Evolutionary conservation across 306 rosid species (phyloP), one percentile per base, ranked within the genome.

Genomic region (Oxytropis ochrocephala): DNA sequence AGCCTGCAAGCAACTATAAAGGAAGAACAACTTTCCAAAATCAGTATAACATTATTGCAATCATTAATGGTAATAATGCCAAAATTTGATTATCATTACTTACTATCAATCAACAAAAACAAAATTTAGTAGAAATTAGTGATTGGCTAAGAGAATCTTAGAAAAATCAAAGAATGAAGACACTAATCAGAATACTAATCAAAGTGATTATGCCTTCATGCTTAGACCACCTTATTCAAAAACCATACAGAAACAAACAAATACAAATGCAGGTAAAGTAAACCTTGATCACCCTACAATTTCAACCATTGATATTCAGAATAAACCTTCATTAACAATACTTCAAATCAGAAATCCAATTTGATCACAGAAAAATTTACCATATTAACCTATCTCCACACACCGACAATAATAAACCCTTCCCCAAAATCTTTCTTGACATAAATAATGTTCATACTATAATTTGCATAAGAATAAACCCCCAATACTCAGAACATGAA

Each of bases 311-410:
- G 14, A 13, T 50, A 56, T 62, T 21, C 35, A 19, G 43, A 48
- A 8, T 19, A 57, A 32, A 67, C 62, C 75, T 63, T 64, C 36
- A 44, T 58, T 18, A 44, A 44, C 3, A 83, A 78, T 30, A 7
- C n/a, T n/a, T n/a, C n/a, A 14, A 74, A 58, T 58, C 52, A 47
- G 17, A 48, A 50, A 61, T 32, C 51, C 60, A 61, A 53, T 41
- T 46, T 30, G 57, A 69, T 38, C 61, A 46, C 24, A 56, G 53
- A 11, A 50, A 6, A 55, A 19, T 44, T 54, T 53, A 55, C 67
- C 36, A 63, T 35, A 38, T 50, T 46, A 68, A 36, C 69, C 74
- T 72, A 41, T 12, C 17, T 57, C 51, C 52, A 49, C 21, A 63
- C 7, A 38, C 39, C 27, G 21, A 46, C 65, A 18, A 43, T 5